Base-by-base conservation (phyloP, 441 rosid genomes). In the Adansonia rubrostipa region DNA sequence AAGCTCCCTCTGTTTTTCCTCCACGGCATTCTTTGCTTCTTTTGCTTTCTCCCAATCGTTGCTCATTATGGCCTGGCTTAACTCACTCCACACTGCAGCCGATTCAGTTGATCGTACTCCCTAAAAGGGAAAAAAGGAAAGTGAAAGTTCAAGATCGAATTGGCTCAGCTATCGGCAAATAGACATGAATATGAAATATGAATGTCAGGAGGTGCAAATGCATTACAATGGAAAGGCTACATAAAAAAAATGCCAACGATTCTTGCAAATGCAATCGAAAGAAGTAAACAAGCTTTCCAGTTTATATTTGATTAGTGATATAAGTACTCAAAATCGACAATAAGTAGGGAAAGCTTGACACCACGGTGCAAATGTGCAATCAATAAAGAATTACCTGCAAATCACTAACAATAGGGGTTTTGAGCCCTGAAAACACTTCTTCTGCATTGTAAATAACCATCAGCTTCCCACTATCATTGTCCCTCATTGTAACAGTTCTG, bases 21-120 rank as follows among this genome's bases (percentile, higher is more conserved):
- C 99, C 3, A 95, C 78, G 0, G n/a, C 70, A 44, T 76, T 88
- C 92, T 95, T 95, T 0, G 89, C 91, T 82, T 88, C 89, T 51
- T 82, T 87, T 44, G 97, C 96, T 83, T 86, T 91, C 77, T 86
- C 91, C 98, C 98, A 95, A 4, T 93, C 90, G 24, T 84, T 72
- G 50, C 40, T 86, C 66, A 91, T 45, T 13, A 93, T 88, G 50
- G 84, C 90, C 79, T 75, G 80, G 87, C 88, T 93, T 40, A 88
- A 89, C 74, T 81, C 86, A 17, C 90, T 80, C 99, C 99, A 93
- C 19, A 95, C 93, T 9, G 71, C 73, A 0, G 89, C 87, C 0
- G 99, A 93, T 87, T 95, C 97, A 47, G 84, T 90, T 65, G 75
- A 54, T 77, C 72, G 75, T 40, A 95, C 80, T 47, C 84, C 92